Evolutionary conservation across 1,284 basidiomycete genomes (phyloP).

Genomic region (Tilletia horrida): DNA sequence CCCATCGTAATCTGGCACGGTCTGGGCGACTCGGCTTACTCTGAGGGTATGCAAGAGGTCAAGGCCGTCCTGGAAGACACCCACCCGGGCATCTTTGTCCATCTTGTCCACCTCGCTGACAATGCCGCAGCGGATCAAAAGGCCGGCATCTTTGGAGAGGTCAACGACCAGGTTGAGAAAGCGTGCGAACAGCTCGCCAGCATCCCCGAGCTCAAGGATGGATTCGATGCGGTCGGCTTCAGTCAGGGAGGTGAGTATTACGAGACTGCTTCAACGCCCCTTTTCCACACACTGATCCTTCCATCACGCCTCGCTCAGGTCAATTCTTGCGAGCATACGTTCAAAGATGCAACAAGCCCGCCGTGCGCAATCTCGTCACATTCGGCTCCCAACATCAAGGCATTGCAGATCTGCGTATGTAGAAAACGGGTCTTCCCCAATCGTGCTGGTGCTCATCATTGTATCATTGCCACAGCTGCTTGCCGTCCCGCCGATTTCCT

Average conservation of each 20-base stretch:
- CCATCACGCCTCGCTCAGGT: not conserved
- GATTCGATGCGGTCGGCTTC: conserved; percentile 57
- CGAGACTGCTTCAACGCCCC: not conserved
- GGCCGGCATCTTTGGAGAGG: conserved; percentile 74
- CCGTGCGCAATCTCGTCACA: conserved; percentile 68
- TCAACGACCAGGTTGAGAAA: conserved; percentile 68
- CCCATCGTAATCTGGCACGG: conserved; percentile 95
- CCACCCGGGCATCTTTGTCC: conserved; percentile 79
- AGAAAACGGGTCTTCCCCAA: too few species aligned
- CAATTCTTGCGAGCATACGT: conserved; percentile 88
- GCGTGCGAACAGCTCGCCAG: conserved; percentile 68
- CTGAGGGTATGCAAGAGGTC: conserved; percentile 64
- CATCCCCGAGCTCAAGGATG: conserved; percentile 68
- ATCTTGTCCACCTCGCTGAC: conserved; percentile 67
- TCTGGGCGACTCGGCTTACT: conserved; percentile 65
- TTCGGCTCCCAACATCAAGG: conserved; percentile 56
- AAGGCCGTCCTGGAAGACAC: conserved; percentile 66
- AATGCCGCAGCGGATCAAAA: conserved; percentile 70
- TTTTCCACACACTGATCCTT: not conserved
- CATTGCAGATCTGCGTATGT: not conserved
- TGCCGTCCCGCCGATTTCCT: conserved; percentile 66
- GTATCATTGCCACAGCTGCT: conserved; percentile 53
- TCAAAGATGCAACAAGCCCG: conserved; percentile 68
- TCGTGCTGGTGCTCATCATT: too few species aligned
- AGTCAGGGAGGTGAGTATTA: conserved; percentile 58